Conservation (phyloP, 1,139 yeast genomes). For the Scheffersomyces titani region DNA sequence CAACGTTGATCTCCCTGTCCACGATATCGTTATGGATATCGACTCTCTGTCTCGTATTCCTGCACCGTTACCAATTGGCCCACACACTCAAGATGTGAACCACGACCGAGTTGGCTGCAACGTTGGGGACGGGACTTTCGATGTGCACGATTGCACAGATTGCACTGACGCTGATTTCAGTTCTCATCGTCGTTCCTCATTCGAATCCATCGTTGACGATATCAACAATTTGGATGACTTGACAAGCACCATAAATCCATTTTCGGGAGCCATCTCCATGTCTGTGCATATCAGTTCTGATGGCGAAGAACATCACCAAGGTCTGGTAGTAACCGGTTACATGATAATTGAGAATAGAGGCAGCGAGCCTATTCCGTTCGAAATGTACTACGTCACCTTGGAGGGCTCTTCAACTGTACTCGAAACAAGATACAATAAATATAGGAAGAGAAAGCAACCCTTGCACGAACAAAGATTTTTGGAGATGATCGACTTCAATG, state of each 20-base stretch:
- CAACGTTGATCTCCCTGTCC: neutral
- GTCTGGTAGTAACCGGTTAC: constrained; percentile 13
- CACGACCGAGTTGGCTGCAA: neutral
- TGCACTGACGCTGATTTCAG: neutral
- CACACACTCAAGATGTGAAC: neutral
- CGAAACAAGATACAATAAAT: constrained; percentile 6
- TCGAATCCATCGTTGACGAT: constrained; percentile 15
- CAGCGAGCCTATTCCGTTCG: constrained; percentile 12
- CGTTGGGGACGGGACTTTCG: neutral
- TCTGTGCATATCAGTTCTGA: constrained; percentile 11
- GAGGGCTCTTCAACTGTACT: constrained; percentile 10
- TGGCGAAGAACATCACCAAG: neutral
- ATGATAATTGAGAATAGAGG: constrained; percentile 11
- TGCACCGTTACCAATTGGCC: neutral
- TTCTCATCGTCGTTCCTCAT: neutral
- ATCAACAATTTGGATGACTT: constrained; percentile 12
- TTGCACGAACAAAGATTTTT: constrained; percentile 6
- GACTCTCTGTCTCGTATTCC: neutral
- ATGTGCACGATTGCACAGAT: neutral
- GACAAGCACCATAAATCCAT: constrained; percentile 9
- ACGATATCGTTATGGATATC: neutral
- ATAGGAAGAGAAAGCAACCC: neutral
- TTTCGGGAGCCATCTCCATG: constrained; percentile 8
- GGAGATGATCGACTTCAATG: constrained; percentile 19
- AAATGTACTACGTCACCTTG: constrained; percentile 18